Conservation (phyloP, 345 rosid genomes). For the Boechera retrofracta region DNA sequence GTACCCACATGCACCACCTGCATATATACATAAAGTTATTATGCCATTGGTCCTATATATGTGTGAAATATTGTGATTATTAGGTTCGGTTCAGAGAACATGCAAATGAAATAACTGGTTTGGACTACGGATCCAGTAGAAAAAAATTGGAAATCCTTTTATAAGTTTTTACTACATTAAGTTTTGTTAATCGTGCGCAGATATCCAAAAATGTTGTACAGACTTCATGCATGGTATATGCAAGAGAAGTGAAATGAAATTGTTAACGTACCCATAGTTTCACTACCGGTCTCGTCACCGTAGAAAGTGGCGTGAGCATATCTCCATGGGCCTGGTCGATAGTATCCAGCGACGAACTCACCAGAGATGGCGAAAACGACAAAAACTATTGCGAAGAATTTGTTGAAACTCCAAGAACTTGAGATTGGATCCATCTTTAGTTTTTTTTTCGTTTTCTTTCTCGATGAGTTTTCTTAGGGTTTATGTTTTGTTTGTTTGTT, state of each 20-base stretch:
- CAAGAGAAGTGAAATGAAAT: background rate
- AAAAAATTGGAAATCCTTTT: background rate
- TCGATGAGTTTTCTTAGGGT: constrained; percentile 3
- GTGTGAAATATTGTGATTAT: background rate
- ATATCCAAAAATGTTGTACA: background rate
- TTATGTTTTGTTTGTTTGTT: constrained; percentile 17
- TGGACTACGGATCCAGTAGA: background rate
- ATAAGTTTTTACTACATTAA: background rate
- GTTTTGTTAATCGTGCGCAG: background rate
- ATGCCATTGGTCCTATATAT: background rate
- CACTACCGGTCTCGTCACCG: constrained; percentile 69
- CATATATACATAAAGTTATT: background rate
- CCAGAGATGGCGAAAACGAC: constrained; percentile 38
- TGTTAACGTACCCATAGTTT: constrained; percentile 59
- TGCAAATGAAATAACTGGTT: background rate
- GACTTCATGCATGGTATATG: constrained; percentile 5
- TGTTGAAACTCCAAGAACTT: constrained; percentile 53
- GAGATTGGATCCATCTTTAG: constrained; percentile 29
- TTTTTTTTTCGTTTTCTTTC: background rate
- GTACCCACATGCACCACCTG: constrained; percentile 98
- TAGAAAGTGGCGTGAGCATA: constrained; percentile 74
- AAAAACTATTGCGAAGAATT: constrained; percentile 37
- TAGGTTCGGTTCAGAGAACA: background rate
- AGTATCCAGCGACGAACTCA: constrained; percentile 41
- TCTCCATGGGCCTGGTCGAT: constrained; percentile 60